Evolutionary conservation across 2,329 filamentous ascomycete genomes (phyloP).

Genomic region (Cadophora luteo-olivacea): DNA sequence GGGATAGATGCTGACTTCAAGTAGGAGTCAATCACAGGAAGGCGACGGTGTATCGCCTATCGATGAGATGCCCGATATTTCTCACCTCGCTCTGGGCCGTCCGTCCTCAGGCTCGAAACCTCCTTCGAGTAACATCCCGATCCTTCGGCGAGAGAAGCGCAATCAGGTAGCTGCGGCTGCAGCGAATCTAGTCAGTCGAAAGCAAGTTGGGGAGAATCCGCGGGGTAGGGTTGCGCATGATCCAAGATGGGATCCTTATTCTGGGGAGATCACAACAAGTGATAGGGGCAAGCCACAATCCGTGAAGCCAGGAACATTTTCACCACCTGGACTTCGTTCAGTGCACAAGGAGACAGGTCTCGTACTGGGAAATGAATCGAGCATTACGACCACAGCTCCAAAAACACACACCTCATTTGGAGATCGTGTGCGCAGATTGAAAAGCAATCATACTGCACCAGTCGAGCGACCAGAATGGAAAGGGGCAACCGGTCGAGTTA

Average conservation of each 20-base stretch:
- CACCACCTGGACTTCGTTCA: constrained; percentile 37
- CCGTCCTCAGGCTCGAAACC: constrained; percentile 27
- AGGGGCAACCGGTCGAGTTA: constrained; percentile 72
- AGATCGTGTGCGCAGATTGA: constrained; percentile 54
- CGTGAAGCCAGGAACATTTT: constrained; percentile 60
- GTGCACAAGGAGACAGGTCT: constrained; percentile 32
- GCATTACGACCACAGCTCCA: constrained; percentile 36
- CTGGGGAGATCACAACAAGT: constrained; percentile 68
- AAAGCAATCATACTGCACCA: constrained; percentile 39
- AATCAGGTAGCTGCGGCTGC: constrained; percentile 40
- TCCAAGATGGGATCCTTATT: constrained; percentile 69
- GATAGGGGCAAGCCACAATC: constrained; percentile 61
- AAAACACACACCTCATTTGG: constrained; percentile 49
- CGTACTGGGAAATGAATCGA: constrained; percentile 36
- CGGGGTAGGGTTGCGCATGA: constrained; percentile 45
- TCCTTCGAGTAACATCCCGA: constrained; percentile 42
- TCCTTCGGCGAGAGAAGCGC: constrained; percentile 42
- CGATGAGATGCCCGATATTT: constrained; percentile 43
- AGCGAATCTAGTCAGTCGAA: constrained; percentile 36
- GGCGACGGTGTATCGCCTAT: constrained; percentile 50
- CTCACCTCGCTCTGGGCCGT: constrained; percentile 30
- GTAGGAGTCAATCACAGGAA: constrained; percentile 33
- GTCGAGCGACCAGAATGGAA: constrained; percentile 67
- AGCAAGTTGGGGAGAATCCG: constrained; percentile 33
- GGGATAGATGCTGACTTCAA: constrained; percentile 25